A percentile compares a stretch with the other conserved stretches of the same genome.
Conservation (phyloP, 257 asterid species). For the Primulina eburnea region DNA sequence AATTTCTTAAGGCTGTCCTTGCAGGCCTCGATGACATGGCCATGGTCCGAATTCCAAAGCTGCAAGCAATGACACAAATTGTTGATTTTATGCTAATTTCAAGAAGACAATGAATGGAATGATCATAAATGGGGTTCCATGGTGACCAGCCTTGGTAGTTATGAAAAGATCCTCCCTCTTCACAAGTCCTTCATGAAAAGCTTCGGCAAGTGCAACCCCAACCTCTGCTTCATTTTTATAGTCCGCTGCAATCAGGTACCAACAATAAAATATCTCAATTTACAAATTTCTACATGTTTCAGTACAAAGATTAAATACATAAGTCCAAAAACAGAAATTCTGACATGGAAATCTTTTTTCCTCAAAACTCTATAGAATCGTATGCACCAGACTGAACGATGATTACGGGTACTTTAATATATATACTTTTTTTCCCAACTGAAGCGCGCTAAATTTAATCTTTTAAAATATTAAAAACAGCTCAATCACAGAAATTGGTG, state of each 20-base stretch:
- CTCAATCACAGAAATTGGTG: too few relatives aligned
- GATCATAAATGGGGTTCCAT: neutral
- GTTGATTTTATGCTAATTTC: neutral
- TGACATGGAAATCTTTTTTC: too few relatives aligned
- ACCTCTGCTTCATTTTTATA: constrained; percentile 66
- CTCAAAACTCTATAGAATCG: neutral
- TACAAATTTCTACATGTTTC: neutral
- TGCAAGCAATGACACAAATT: constrained; percentile 20
- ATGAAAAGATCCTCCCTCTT: constrained; percentile 64
- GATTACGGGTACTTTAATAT: too few relatives aligned
- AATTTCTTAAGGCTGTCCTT: constrained; percentile 60
- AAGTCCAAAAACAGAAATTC: neutral
- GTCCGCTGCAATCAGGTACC: constrained; percentile 45
- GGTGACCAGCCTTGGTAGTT: constrained; percentile 52
- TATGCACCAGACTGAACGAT: neutral
- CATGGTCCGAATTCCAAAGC: constrained; percentile 77
- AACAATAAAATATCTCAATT: neutral
- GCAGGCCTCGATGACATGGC: constrained; percentile 67
- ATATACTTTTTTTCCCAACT: too few relatives aligned
- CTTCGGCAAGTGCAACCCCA: constrained; percentile 65
- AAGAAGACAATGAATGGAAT: neutral
- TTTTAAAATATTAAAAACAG: too few relatives aligned
- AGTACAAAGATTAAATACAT: neutral
- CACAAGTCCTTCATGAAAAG: constrained; percentile 45
- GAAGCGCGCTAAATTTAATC: too few relatives aligned